A percentile compares a stretch with the other conserved stretches of the same genome.
phyloP scores from a whole-genome alignment of 2,329 filamentous ascomycete species.

The Hypoxylon sp. region DNA sequence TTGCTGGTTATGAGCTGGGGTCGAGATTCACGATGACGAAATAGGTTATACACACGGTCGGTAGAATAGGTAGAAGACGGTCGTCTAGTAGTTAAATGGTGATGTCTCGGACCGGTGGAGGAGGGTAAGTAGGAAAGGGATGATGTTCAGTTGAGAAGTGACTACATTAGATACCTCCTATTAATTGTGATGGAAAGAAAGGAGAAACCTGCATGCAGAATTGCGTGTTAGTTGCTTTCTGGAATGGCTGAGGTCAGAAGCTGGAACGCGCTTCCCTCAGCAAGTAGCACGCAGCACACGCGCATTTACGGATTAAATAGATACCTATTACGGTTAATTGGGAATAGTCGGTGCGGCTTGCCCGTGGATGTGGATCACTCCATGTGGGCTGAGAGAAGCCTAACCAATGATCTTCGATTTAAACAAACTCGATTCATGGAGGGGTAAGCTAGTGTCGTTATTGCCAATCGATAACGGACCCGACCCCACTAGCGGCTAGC shows the following conservation, averaged over 20 bases:
- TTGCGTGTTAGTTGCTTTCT: background rate
- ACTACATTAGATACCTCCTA: too few relatives aligned
- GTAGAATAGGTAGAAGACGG: too few relatives aligned
- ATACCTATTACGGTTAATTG: slow-evolving; percentile 13
- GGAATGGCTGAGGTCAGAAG: slow-evolving; percentile 5
- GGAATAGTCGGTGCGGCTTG: background rate
- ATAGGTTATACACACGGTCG: slow-evolving; percentile 48
- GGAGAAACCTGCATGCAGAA: background rate
- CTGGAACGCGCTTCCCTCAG: slow-evolving; percentile 17
- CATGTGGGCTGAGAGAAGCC: slow-evolving; percentile 15
- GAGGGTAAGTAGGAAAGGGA: too few relatives aligned
- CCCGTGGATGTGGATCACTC: background rate
- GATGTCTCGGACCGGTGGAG: background rate
- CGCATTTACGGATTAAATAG: slow-evolving; percentile 5
- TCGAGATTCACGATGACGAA: background rate
- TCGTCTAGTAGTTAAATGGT: background rate
- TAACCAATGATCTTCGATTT: slow-evolving; percentile 14
- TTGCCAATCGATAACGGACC: slow-evolving; percentile 35
- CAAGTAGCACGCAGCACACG: slow-evolving; percentile 12
- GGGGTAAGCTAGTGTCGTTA: slow-evolving; percentile 4
- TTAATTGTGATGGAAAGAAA: background rate
- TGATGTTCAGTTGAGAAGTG: too few relatives aligned
- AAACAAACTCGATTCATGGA: slow-evolving; percentile 3
- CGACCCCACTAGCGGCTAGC: too few relatives aligned
- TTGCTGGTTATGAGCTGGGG: slow-evolving; percentile 20